Base-by-base conservation (phyloP, 768 basidiomycete genomes). In the Omphalotus guepiniiformis region DNA sequence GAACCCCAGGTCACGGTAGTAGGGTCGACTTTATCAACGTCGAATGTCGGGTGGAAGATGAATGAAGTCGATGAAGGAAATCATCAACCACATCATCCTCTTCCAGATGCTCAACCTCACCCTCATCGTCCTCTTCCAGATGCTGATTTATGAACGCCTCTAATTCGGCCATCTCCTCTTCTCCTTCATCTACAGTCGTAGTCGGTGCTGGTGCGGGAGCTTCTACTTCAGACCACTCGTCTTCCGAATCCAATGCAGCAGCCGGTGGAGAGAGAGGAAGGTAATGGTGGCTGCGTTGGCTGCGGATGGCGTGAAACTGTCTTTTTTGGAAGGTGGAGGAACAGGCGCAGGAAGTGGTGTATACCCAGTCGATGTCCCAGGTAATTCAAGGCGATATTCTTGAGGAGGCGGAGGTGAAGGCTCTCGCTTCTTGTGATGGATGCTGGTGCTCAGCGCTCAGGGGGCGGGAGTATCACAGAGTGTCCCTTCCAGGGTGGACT, bases 201-300 rank as follows among this genome's bases (percentile, higher is more conserved):
- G 52, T 40, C 37, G 18, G 19, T 18, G 39, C 37, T 48, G 11
- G 43, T 16, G n/a, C 40, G 18, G 43, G 39, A 27, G 48, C 51
- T n/a, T 54, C 59, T 0, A 79, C 72, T 36, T 68, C 63, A 47
- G 81, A 78, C 80, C 79, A 83, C 15, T 75, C 77, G 16, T 68
- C 71, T 32, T 80, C 80, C 5, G 66, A 63, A 42, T 63, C 64
- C 12, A 63, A 63, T 1, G 41, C 4, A 13, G 48, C 41, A 40
- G 53, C 34, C 28, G 53, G 30, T 34, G 58, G 53, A 56, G 64
- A 13, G 53, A 54, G 23, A 26, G 58, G 28, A n/a, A n/a, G n/a
- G n/a, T n/a, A n/a, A n/a, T 39, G 58, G 41, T 30, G 63, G 52
- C 25, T 27, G 32, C 60, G 53, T 53, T 60, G 47, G 52, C 42